Conservation (phyloP, 805 yeast genomes). For the Jamesozyma piceae region DNA sequence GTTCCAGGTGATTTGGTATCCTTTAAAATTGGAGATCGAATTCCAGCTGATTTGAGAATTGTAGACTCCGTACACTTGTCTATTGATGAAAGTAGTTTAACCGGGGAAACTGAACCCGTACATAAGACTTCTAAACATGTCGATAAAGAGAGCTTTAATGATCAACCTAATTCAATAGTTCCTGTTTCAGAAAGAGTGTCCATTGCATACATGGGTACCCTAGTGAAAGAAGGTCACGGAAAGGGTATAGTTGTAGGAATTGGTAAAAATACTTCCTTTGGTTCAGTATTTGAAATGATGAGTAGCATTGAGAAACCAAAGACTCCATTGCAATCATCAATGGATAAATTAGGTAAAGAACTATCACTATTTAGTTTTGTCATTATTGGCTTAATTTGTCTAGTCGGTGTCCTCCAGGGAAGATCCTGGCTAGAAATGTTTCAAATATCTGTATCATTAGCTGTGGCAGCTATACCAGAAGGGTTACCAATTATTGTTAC, state of each 20-base stretch:
- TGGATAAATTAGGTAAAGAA: slow-evolving; percentile 93
- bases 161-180: slow-evolving; percentile 30
- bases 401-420: slow-evolving; percentile 85
- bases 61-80: slow-evolving; percentile 68
- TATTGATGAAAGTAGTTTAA: slow-evolving; percentile 87
- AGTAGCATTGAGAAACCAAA: slow-evolving; percentile 90
- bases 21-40: slow-evolving; percentile 85
- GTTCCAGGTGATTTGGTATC: slow-evolving; percentile 96
- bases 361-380: slow-evolving; percentile 74
- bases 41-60: slow-evolving; percentile 90
- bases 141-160: slow-evolving; percentile 17
- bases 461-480: slow-evolving; percentile 98
- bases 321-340: slow-evolving; percentile 92
- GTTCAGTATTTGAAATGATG: slow-evolving; percentile 93
- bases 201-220: slow-evolving; percentile 93
- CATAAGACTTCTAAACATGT: slow-evolving; percentile 49
- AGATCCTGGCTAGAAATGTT: slow-evolving; percentile 96
- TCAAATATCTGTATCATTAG: slow-evolving; percentile 91
- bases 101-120: slow-evolving; percentile 92
- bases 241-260: slow-evolving; percentile 88
- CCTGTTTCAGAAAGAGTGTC: slow-evolving; percentile 65
- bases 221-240: slow-evolving; percentile 96
- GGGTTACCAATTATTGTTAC: slow-evolving; percentile 97
- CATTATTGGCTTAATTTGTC: slow-evolving; percentile 80
- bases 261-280: slow-evolving; percentile 83